Conservation (phyloP, 2,329 filamentous ascomycete species). For the Rhynchosporium agropyri region DNA sequence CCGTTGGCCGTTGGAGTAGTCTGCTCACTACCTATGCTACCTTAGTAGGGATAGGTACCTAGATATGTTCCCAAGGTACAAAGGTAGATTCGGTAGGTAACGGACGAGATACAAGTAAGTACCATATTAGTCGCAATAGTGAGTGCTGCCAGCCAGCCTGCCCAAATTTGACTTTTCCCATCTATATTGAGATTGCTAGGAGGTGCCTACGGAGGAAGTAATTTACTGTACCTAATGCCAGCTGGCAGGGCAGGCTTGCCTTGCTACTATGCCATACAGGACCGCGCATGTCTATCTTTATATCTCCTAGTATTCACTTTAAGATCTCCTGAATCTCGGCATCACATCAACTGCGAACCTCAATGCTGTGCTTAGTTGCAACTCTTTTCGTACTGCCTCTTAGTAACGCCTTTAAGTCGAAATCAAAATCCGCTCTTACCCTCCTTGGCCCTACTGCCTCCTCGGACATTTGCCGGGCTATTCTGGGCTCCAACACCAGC, state of each 20-base stretch:
- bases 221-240: too few relatives aligned
- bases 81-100: too few relatives aligned
- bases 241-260: neutral
- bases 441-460: neutral
- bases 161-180: constrained; percentile 11
- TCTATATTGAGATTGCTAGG: neutral
- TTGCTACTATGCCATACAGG: constrained; percentile 1
- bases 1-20: neutral
- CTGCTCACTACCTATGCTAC: too few relatives aligned
- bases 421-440: neutral
- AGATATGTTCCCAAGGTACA: too few relatives aligned
- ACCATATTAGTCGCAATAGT: too few relatives aligned
- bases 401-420: neutral
- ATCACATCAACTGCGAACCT: neutral
- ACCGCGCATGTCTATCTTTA: neutral
- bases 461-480: constrained; percentile 12
- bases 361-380: neutral
- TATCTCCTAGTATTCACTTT: neutral
- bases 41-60: too few relatives aligned
- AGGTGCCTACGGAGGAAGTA: too few relatives aligned
- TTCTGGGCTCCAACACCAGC: constrained; percentile 13
- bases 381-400: neutral
- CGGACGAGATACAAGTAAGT: too few relatives aligned
- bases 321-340: constrained; percentile 4
- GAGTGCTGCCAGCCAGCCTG: constrained; percentile 2